Conservation (phyloP, 345 rosid genomes). For the Gossypium stocksii region DNA sequence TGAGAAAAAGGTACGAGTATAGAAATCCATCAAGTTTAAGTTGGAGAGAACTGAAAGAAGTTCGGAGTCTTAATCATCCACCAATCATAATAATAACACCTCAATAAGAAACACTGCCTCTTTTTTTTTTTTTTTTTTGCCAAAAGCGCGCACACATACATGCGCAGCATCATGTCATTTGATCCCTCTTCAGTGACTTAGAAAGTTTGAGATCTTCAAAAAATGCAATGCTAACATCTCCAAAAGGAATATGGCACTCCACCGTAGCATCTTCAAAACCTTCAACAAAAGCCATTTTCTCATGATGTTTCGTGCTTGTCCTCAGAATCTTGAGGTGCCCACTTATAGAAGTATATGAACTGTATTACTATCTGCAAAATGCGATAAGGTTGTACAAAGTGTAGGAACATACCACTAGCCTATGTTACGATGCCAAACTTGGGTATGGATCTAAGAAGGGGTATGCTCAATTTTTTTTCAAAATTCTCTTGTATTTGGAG, state of each 20-base stretch:
- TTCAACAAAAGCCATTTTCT: background rate
- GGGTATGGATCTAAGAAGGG: too few relatives aligned
- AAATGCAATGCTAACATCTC: background rate
- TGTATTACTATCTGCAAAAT: slow-evolving; percentile 61
- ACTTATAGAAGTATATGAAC: slow-evolving; percentile 50
- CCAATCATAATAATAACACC: background rate
- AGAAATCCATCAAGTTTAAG: background rate
- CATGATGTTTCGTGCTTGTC: slow-evolving; percentile 20
- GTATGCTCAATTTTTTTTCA: too few relatives aligned
- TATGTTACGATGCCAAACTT: too few relatives aligned
- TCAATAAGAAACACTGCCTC: background rate
- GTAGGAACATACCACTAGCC: background rate
- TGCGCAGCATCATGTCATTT: background rate
- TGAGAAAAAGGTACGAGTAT: too few relatives aligned
- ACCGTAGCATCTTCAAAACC: background rate
- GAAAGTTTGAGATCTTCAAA: background rate
- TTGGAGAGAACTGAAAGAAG: background rate
- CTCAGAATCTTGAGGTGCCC: slow-evolving; percentile 22
- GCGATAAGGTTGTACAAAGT: slow-evolving; percentile 26
- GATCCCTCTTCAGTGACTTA: background rate
- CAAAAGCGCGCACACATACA: too few relatives aligned
- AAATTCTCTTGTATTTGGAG: too few relatives aligned
- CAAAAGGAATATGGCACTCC: background rate
- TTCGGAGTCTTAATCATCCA: background rate
- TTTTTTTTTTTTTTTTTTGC: too few relatives aligned